phyloP scores from a whole-genome alignment of 192 early-diverging fungal genomes.

The Funneliformis geosporum region DNA sequence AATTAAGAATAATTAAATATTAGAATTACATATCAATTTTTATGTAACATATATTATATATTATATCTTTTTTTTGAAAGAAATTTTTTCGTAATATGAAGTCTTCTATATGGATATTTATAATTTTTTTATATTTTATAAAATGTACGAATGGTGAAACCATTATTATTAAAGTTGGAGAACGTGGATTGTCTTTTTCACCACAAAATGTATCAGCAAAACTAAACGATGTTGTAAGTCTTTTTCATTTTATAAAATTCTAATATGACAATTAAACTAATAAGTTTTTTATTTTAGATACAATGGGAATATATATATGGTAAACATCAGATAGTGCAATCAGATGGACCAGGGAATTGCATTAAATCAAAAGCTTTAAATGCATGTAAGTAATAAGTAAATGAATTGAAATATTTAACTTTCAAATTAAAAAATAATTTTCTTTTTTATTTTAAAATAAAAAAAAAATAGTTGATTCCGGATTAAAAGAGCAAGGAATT shows the following conservation, averaged over 20 bases:
- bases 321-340: not conserved
- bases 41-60: too few species aligned
- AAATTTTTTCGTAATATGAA: not conserved
- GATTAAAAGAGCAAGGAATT: not conserved
- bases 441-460: not conserved
- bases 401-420: too few species aligned
- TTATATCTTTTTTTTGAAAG: too few species aligned
- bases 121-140: not conserved
- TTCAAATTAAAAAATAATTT: not conserved
- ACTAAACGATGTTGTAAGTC: not conserved
- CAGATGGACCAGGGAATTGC: not conserved
- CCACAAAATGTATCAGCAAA: not conserved
- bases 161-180: not conserved
- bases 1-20: too few species aligned
- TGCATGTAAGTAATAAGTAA: not conserved
- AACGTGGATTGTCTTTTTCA: not conserved
- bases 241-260: not conserved
- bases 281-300: not conserved
- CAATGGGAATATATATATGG: not conserved
- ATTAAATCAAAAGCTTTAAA: not conserved
- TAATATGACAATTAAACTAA: not conserved
- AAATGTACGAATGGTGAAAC: not conserved
- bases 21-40: too few species aligned
- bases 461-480: not conserved
- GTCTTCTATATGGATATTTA: not conserved